Base-by-base conservation (phyloP, 73 alveolate species). In the Tetrahymena borealis region DNA sequence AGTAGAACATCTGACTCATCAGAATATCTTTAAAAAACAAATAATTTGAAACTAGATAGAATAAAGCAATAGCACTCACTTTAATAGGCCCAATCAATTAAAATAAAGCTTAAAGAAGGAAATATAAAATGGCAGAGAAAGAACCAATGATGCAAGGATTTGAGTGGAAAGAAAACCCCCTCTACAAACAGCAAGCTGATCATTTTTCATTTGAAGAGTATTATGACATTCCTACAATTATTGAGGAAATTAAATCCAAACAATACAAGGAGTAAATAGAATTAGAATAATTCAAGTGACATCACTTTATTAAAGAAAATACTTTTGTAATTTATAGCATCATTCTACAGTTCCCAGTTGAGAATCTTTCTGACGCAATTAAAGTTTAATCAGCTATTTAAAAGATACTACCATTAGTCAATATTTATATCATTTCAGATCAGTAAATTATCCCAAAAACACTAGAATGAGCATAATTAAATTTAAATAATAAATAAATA, bases 381-480 rank as follows among this genome's bases (percentile, higher is more conserved):
- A 60, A 60, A 28, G 85, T 60, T 60, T 60, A 60, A 6, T 60
- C 85, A 60, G 7, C 33, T 24, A 60, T 90, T 16, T n/a, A 38
- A 12, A 39, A 93, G 39, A 39, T 24, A 78, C 79, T 79, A 31
- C 93, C 93, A 9, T 37, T 60, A 31, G 79, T 60, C 18, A 33
- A 40, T 18, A 79, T 93, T 41, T 60, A 60, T 10, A 39, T 93
- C 15, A 39, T 85, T 4, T 32, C 93, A 18, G 95, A 93, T 93
- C 95, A 85, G 28, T 85, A 40, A 40, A 79, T 78, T 91, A 91
- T n/a, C 20, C 78, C 11, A 60, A 5, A n/a, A 20, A 7, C 5
- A 18, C 28, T 10, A n/a, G 28, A 3, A 0, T 24, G 28, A 15
- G 28, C n/a, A 60, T 60, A 24, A 60, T 15, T 10, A 60, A 60